phyloP scores from a whole-genome alignment of 441 rosid genomes.

The Theobroma grandiflorum region DNA sequence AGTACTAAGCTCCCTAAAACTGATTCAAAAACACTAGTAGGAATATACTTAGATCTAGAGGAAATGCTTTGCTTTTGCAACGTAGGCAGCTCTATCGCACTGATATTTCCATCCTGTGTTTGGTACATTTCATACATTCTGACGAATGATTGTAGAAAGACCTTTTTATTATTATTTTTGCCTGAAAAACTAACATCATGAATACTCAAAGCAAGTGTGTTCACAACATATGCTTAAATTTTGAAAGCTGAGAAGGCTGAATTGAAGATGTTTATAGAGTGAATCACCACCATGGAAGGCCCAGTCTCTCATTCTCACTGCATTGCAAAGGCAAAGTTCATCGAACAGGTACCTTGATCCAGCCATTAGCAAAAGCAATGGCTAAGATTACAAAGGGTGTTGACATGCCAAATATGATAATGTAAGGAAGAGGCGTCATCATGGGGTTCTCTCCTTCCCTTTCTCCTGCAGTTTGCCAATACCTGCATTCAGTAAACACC shows the following conservation, averaged over 20 bases:
- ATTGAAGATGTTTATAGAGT: slow-evolving; percentile 8
- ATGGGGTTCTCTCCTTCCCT: slow-evolving; percentile 95
- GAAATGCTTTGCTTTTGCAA: neutral
- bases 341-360: slow-evolving; percentile 87
- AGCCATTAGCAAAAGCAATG: slow-evolving; percentile 90
- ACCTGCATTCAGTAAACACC: slow-evolving; percentile 51
- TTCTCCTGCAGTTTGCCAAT: slow-evolving; percentile 93
- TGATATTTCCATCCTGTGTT: neutral
- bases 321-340: slow-evolving; percentile 32
- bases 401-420: slow-evolving; percentile 90
- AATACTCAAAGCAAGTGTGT: slow-evolving; percentile 10
- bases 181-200: slow-evolving; percentile 11
- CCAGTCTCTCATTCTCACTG: neutral
- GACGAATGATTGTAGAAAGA: too few species aligned
- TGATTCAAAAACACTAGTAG: neutral
- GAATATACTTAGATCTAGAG: neutral
- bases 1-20: neutral
- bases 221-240: slow-evolving; percentile 19
- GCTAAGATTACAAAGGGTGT: slow-evolving; percentile 93
- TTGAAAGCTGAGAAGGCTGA: slow-evolving; percentile 17
- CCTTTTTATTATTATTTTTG: neutral
- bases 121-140: neutral
- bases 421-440: slow-evolving; percentile 91
- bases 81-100: neutral
- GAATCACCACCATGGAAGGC: neutral